phyloP scores from a whole-genome alignment of 768 basidiomycete genomes.

The Mycena rebaudengoi region DNA sequence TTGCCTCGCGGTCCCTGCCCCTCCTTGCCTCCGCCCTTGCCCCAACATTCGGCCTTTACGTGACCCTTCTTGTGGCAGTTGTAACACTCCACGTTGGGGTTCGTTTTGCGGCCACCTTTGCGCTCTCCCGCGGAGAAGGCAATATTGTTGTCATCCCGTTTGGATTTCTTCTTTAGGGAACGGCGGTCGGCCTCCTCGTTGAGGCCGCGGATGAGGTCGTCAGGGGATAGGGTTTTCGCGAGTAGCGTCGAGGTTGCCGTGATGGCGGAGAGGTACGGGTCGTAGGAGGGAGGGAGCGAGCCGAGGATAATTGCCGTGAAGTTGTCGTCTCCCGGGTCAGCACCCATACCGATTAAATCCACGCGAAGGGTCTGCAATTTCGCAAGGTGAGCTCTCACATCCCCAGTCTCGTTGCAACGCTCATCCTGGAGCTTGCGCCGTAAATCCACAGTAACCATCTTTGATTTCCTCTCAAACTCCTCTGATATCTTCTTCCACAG shows the following conservation, averaged over 20 bases:
- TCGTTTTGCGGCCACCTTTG: neutral
- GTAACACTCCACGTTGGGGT: slow-evolving; percentile 22
- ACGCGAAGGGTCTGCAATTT: slow-evolving; percentile 22
- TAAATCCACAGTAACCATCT: slow-evolving; percentile 34
- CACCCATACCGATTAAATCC: slow-evolving; percentile 29
- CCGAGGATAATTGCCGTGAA: slow-evolving; percentile 32
- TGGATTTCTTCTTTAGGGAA: slow-evolving; percentile 14
- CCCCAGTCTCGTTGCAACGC: slow-evolving; percentile 30
- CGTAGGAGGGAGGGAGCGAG: slow-evolving; percentile 34
- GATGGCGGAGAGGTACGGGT: slow-evolving; percentile 29
- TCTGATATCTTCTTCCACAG: slow-evolving; percentile 29
- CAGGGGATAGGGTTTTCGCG: slow-evolving; percentile 15
- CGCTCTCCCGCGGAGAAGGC: slow-evolving; percentile 15
- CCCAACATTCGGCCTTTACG: slow-evolving; percentile 22
- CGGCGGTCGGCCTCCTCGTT: slow-evolving; percentile 27
- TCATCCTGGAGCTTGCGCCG: slow-evolving; percentile 29
- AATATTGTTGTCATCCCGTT: slow-evolving; percentile 13
- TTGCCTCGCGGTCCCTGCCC: slow-evolving; percentile 27
- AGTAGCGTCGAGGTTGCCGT: slow-evolving; percentile 25
- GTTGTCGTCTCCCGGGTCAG: slow-evolving; percentile 25
- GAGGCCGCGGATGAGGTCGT: slow-evolving; percentile 25
- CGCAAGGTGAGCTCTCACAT: slow-evolving; percentile 33
- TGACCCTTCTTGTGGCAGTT: slow-evolving; percentile 33
- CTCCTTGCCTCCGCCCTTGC: slow-evolving; percentile 23
- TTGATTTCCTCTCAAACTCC: slow-evolving; percentile 30